phyloP scores from a whole-genome alignment of 257 asterid species.

The Phtheirospermum japonicum region DNA sequence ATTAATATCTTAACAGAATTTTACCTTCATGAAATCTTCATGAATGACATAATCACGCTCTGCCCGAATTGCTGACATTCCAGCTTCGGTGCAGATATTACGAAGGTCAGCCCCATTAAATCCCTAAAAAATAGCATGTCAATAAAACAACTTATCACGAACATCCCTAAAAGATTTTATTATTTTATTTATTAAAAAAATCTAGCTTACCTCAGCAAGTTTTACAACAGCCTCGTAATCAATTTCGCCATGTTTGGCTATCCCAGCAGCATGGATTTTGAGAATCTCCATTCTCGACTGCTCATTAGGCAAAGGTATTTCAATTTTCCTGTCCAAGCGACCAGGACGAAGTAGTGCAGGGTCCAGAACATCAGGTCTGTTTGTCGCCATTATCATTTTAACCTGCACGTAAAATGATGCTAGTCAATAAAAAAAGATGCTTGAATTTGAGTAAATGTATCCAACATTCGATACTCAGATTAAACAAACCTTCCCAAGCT shows the following conservation, averaged over 20 bases:
- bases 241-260: conserved; percentile 96
- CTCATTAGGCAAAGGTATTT: conserved; percentile 92
- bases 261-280: conserved; percentile 92
- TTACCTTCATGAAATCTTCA: conserved; percentile 98
- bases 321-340: conserved; percentile 91
- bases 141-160: no score
- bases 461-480: neutral
- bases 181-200: no score
- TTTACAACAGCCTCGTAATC: conserved; percentile 93
- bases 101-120: conserved; percentile 97
- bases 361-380: conserved; percentile 93
- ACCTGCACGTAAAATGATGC: conserved; percentile 46
- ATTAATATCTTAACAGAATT: neutral
- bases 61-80: conserved; percentile 92
- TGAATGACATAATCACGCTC: conserved; percentile 97
- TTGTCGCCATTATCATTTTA: conserved; percentile 97
- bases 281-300: conserved; percentile 94
- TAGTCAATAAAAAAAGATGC: neutral
- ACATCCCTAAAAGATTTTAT: no score
- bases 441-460: conserved; percentile 4
- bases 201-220: conserved; percentile 83
- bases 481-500: conserved; percentile 82
- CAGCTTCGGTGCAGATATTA: conserved; percentile 92
- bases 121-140: conserved; percentile 42
- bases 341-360: conserved; percentile 99